Base-by-base conservation (phyloP, 2,329 filamentous ascomycete genomes). In the Xylariaceae sp. region DNA sequence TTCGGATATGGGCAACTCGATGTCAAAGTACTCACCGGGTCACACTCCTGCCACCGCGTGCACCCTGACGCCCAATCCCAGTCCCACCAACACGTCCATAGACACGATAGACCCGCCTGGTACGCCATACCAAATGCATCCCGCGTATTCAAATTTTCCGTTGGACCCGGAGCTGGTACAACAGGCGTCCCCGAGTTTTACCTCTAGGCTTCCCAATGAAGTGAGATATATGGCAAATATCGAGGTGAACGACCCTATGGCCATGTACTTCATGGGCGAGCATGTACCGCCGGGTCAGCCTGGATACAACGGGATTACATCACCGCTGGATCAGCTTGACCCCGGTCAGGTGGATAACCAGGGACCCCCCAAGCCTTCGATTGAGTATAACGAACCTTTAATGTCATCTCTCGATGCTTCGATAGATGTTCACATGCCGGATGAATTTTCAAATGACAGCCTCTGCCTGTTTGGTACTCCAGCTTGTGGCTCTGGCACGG, bases 121-220 rank as follows among this genome's bases (percentile, higher is more conserved):
- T 21, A 62, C 65, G 0, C 61, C 62, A 7, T 65, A 58, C 26
- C 60, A 69, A 41, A 67, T 66, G 8, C 65, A 67, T 2, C 30
- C 55, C 2, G 45, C 61, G 3, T 66, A 63, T 18, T 51, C 53
- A 55, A 55, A 29, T 45, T 58, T 56, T 41, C 65, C 45, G 53
- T 60, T 66, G n/a, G 63, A 64, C 41, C 59, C 61, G 1, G 66
- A 69, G 21, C 41, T 64, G 1, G 55, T 53, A 29, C 41, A 43
- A 1, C 66, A 63, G 36, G 52, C 66, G 0, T 58, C 60, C 2
- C 75, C 74, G 0, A 65, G 64, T 1, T 78, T 77, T 48, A 76
- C 74, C 0, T 62, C 72, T 0, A 71, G 76, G 54, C 60, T 78
- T 6, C 69, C 75, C 0, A 58, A 70, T 1, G 74, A 77, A 46